Base-by-base conservation (phyloP, 345 rosid species). In the Pistacia atlantica region DNA sequence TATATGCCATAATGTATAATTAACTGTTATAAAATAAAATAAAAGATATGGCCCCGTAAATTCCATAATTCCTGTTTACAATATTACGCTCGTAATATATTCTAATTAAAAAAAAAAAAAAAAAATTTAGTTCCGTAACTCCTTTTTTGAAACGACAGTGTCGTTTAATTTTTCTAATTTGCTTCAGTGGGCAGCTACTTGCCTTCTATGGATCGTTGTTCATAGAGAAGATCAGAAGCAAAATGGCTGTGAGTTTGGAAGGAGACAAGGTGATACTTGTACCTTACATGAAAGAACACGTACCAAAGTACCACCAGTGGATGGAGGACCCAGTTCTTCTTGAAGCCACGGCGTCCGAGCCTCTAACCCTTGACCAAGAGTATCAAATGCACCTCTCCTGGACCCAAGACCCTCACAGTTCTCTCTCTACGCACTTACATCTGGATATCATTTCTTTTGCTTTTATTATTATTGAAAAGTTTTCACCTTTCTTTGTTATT, bases 321-420 rank as follows among this genome's bases (percentile, higher is more conserved):
- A 96, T 96, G 97, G 97, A 92, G 79, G 97, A 96, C 74, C 88
- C 93, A 5, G 74, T 78, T 62, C 94, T 93, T 25, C 99, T 96
- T 28, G 76, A 90, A 80, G 93, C 97, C 46, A 93, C 98, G 11
- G 97, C 93, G 48, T 93, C 99, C 61, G 97, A 93, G 81, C 93
- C 97, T 18, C 97, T 96, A 80, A 79, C 93, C 68, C 92, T 93
- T 2, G 87, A 93, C 25, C 88, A 93, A 69, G 98, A 93, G 84
- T 92, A 84, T 80, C 80, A 85, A 79, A 90, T 92, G 97, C 97
- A 93, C 82, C 85, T 85, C 65, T 90, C 98, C 2, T 96, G 97
- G 99, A 85, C 88, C 77, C 93, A 85, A 81, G 97, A 93, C 85
- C 97, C 98, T 55, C 91, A 82, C 85, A 93, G 99, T 92, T 73